Evolutionary conservation across 352 stramenopile species (phyloP).

Genomic region (Phytophthora sojae): DNA sequence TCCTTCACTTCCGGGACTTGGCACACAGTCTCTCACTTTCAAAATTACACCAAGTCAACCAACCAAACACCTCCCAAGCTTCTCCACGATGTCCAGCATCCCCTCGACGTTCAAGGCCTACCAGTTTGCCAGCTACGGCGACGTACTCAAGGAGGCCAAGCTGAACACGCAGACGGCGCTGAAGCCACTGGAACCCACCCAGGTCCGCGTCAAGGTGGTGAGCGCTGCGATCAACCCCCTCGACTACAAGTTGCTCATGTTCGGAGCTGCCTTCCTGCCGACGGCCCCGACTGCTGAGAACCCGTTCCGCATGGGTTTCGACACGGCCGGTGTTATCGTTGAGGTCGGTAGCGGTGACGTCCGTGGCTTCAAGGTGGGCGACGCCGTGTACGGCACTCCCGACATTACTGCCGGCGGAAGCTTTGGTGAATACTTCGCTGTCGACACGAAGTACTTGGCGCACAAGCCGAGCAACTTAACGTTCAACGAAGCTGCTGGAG

Average conservation of each 20-base stretch:
- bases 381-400: constrained; percentile 25
- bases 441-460: constrained; percentile 39
- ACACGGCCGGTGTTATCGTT: constrained; percentile 30
- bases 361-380: constrained; percentile 27
- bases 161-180: constrained; percentile 20
- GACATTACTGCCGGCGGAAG: constrained; percentile 21
- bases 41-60: constrained; percentile 18
- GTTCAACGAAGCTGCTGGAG: constrained; percentile 46
- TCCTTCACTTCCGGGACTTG: background rate
- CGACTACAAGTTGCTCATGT: constrained; percentile 35
- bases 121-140: constrained; percentile 28
- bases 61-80: background rate
- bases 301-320: constrained; percentile 33
- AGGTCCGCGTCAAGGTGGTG: constrained; percentile 39
- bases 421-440: constrained; percentile 43
- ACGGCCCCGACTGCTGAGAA: constrained; percentile 8
- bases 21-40: constrained; percentile 11
- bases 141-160: constrained; percentile 22
- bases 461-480: constrained; percentile 50
- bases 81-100: constrained; percentile 14
- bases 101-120: constrained; percentile 35
- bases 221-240: constrained; percentile 35
- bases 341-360: constrained; percentile 28
- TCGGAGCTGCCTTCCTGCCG: constrained; percentile 15
- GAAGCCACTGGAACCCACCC: constrained; percentile 11